Evolutionary conservation across 441 rosid species (phyloP).

Genomic region (Corymbia calophylla): DNA sequence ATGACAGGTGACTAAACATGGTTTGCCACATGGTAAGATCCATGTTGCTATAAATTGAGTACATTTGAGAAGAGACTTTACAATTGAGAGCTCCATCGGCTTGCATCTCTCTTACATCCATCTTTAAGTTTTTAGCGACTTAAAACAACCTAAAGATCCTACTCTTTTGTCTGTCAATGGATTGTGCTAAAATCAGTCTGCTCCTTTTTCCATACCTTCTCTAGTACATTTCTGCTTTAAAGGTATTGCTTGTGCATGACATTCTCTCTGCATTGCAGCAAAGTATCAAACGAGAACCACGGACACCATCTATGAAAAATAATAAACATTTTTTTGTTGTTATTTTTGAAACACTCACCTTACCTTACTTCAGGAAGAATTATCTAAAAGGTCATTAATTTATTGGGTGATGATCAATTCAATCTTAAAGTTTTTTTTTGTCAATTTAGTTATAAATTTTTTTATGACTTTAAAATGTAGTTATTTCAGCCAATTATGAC

Average conservation of each 20-base stretch:
- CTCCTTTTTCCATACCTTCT: not conserved
- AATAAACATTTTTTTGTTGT: not conserved
- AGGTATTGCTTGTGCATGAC: not conserved
- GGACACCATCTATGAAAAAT: not conserved
- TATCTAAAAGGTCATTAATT: not conserved
- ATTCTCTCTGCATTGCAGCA: not conserved
- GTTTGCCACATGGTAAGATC: not conserved
- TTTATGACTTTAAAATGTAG: rapidly evolving
- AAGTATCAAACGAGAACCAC: not conserved
- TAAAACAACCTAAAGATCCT: not conserved
- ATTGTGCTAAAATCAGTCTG: not conserved
- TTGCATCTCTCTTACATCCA: not conserved
- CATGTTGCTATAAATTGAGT: not conserved
- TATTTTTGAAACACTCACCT: not conserved
- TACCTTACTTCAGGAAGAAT: not conserved
- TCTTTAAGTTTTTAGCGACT: not conserved
- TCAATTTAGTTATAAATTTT: not conserved
- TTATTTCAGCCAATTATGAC: rapidly evolving
- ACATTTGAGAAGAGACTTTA: not conserved
- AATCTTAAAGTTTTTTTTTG: not conserved
- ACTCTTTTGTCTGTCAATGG: not conserved
- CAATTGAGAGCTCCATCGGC: not conserved
- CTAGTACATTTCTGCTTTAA: not conserved
- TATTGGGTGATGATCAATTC: rapidly evolving
- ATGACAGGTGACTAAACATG: not conserved